Percentiles rank a stretch among this genome's conserved stretches.
Evolutionary conservation across 805 yeast genomes (phyloP).

Genomic region (Tetrapisispora pingtungensis): DNA sequence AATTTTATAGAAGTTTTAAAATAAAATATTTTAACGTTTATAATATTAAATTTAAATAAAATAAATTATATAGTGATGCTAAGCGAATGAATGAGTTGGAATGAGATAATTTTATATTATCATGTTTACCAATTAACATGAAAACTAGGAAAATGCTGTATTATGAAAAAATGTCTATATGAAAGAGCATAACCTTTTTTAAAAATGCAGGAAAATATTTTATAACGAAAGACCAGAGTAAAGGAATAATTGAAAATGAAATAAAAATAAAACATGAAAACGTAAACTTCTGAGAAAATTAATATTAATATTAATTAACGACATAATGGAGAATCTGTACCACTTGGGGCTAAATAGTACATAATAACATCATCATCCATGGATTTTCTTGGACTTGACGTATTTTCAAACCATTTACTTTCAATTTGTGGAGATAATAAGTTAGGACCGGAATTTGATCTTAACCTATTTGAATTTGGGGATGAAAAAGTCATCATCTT

Average conservation of each 20-base stretch:
- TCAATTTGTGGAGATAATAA: slow-evolving; percentile 14
- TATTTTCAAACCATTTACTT: slow-evolving; percentile 9
- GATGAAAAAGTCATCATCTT: background rate
- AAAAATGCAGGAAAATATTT: background rate
- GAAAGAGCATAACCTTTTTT: background rate
- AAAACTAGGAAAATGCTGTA: too few species aligned
- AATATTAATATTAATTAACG: background rate
- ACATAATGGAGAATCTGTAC: slow-evolving; percentile 12
- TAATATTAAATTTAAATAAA: background rate
- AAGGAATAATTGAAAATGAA: too few species aligned
- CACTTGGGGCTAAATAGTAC: slow-evolving; percentile 22
- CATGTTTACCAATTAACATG: too few species aligned
- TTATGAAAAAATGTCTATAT: background rate
- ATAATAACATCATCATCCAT: slow-evolving; percentile 21
- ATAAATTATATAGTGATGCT: background rate
- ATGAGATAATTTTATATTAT: too few species aligned
- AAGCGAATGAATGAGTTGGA: background rate
- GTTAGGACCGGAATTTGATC: slow-evolving; percentile 14
- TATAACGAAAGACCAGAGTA: too few species aligned
- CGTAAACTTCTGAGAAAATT: background rate
- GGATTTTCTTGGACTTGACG: background rate
- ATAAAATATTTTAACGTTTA: background rate
- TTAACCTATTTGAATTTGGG: background rate
- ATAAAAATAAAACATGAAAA: too few species aligned
- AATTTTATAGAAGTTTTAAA: background rate